phyloP scores from a whole-genome alignment of 306 rosid species.

The Alnus rubra region DNA sequence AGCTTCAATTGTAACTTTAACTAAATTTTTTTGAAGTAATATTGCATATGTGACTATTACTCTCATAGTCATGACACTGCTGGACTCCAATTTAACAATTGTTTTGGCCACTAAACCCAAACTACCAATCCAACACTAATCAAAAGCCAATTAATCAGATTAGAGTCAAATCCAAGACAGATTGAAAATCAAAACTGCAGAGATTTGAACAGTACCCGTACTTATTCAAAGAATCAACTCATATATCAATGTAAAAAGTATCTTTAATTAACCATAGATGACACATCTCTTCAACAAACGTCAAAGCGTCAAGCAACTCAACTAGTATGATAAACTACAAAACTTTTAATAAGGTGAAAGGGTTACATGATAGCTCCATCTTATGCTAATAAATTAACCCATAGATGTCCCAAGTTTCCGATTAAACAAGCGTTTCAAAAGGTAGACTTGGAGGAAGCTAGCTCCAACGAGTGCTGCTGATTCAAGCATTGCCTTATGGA shows the following conservation, averaged over 20 bases:
- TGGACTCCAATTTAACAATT: no score
- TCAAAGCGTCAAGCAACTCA: constrained; percentile 9
- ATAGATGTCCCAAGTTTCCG: constrained; percentile 69
- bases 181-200: no score
- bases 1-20: no score
- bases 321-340: not conserved
- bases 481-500: constrained; percentile 79
- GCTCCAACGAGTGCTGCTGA: constrained; percentile 72
- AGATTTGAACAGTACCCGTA: no score
- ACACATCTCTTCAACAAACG: not conserved
- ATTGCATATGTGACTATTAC: no score
- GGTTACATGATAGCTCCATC: constrained; percentile 19
- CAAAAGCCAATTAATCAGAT: no score
- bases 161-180: no score
- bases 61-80: no score
- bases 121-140: no score
- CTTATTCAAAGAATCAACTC: not conserved
- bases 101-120: no score
- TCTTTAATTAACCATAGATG: constrained; percentile 22
- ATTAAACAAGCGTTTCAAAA: constrained; percentile 76
- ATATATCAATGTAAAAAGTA: constrained; percentile 2
- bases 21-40: no score
- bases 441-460: constrained; percentile 77
- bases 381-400: not conserved
- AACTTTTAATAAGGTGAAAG: not conserved